Evolutionary conservation across 1,139 yeast species (phyloP).

Genomic region (Sugiyamaella paludigena): DNA sequence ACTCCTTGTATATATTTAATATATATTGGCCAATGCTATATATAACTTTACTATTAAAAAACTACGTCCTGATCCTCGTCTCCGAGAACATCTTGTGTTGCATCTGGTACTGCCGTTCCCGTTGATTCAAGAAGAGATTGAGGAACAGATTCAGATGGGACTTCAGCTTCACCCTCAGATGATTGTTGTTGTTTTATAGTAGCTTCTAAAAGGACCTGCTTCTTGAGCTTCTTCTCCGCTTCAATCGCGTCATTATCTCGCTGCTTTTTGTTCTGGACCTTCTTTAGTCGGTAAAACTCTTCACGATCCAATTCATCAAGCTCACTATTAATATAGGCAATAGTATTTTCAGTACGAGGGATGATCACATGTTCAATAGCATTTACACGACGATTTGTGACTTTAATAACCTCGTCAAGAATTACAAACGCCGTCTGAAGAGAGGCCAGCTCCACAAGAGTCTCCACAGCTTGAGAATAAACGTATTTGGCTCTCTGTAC

Average conservation of each 20-base stretch:
- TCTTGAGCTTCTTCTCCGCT: constrained; percentile 52
- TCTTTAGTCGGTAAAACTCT: constrained; percentile 93
- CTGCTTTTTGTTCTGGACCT: constrained; percentile 95
- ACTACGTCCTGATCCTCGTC: constrained; percentile 31
- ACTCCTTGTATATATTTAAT: too few species aligned
- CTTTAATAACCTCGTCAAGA: constrained; percentile 95
- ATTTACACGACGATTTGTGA: constrained; percentile 95
- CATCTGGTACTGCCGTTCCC: constrained; percentile 13
- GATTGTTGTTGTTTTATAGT: too few species aligned
- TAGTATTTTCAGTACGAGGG: constrained; percentile 96
- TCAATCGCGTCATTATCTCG: constrained; percentile 67
- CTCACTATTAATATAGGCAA: constrained; percentile 87
- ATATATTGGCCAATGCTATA: neutral
- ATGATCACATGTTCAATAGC: constrained; percentile 98
- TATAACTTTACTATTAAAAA: neutral
- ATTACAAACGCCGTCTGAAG: constrained; percentile 89
- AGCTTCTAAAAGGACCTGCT: constrained; percentile 17
- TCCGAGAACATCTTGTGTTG: constrained; percentile 11
- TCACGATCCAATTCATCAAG: constrained; percentile 97
- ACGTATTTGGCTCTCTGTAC: constrained; percentile 92
- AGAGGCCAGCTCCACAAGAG: constrained; percentile 92
- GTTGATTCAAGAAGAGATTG: neutral
- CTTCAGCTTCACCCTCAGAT: constrained; percentile 11
- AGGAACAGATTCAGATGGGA: constrained; percentile 1
- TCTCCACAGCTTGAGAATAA: constrained; percentile 92